A percentile compares a stretch with the other conserved stretches of the same genome.
Conservation (phyloP, 2,329 filamentous ascomycete species). For the Xylariales sp. region DNA sequence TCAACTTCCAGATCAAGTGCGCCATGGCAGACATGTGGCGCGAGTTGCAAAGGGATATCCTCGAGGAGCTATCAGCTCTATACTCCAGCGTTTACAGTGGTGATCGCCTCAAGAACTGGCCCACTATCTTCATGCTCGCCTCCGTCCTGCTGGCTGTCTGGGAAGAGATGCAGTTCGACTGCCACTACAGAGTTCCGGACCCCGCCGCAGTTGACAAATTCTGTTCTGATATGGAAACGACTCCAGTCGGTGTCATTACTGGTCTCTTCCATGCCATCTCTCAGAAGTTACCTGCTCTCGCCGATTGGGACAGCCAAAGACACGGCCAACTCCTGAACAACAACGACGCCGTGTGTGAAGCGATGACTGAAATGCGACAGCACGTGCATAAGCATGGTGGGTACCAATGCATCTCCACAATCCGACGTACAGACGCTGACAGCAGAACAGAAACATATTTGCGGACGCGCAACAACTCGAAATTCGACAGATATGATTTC, state of each 20-base stretch:
- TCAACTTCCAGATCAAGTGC: conserved; percentile 99
- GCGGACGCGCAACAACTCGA: conserved; percentile 69
- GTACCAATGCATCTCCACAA: conserved; percentile 24
- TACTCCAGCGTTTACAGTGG: conserved; percentile 98
- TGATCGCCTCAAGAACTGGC: conserved; percentile 98
- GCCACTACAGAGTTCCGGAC: conserved; percentile 90
- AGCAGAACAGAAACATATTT: conserved; percentile 73
- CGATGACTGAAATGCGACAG: conserved; percentile 90
- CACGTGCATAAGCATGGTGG: conserved; percentile 93
- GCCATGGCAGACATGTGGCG: conserved; percentile 98
- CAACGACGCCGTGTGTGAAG: conserved; percentile 87
- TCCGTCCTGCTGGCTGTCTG: conserved; percentile 90
- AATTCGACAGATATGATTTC: conserved; percentile 88
- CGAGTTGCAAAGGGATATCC: conserved; percentile 90
- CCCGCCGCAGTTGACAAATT: conserved; percentile 84
- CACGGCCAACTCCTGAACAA: conserved; percentile 89
- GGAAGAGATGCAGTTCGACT: conserved; percentile 99
- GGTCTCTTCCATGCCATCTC: conserved; percentile 97
- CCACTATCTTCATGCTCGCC: conserved; percentile 95
- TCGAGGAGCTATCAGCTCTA: conserved; percentile 85
- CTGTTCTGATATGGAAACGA: conserved; percentile 94
- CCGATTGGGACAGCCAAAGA: conserved; percentile 89
- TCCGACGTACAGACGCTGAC: conserved; percentile 34
- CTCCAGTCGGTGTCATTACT: conserved; percentile 91
- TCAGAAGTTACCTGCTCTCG: conserved; percentile 87